Conservation (phyloP, 2,329 filamentous ascomycete species). For the Alternaria hordeiaustralica region DNA sequence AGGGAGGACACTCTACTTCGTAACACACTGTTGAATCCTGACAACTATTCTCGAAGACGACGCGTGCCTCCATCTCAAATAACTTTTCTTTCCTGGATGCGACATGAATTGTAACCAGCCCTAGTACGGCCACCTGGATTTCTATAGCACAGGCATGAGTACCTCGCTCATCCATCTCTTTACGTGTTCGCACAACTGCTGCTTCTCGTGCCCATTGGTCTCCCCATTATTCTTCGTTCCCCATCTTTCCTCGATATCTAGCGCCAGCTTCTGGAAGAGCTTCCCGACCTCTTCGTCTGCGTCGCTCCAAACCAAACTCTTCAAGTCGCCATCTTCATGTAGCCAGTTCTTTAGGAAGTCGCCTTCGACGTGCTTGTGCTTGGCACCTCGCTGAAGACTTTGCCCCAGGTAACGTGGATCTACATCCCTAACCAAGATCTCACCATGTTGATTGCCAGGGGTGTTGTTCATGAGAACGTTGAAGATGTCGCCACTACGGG, state of each 20-base stretch:
- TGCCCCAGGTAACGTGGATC: slow-evolving; percentile 32
- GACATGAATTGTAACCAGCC: neutral
- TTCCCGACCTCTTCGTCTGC: slow-evolving; percentile 28
- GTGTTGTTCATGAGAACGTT: slow-evolving; percentile 31
- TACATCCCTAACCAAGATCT: slow-evolving; percentile 28
- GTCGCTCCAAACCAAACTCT: slow-evolving; percentile 12
- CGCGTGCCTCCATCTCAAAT: neutral
- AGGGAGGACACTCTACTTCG: neutral
- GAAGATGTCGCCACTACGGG: slow-evolving; percentile 26
- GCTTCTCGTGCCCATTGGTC: slow-evolving; percentile 18
- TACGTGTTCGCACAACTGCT: slow-evolving; percentile 8
- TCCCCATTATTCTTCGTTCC: slow-evolving; percentile 16
- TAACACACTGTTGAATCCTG: neutral
- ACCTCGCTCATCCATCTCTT: slow-evolving; percentile 29
- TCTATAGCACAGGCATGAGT: slow-evolving; percentile 33
- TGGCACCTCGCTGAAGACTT: slow-evolving; percentile 17
- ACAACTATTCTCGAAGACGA: neutral
- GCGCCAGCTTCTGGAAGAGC: slow-evolving; percentile 35
- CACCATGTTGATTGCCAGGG: slow-evolving; percentile 25
- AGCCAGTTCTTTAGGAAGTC: slow-evolving; percentile 49
- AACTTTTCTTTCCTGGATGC: neutral
- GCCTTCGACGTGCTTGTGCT: slow-evolving; percentile 51
- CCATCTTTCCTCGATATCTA: slow-evolving; percentile 15
- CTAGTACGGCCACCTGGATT: neutral
- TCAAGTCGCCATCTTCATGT: slow-evolving; percentile 26